Conservation (phyloP, 1,284 basidiomycete genomes). For the Naganishia liquefaciens region DNA sequence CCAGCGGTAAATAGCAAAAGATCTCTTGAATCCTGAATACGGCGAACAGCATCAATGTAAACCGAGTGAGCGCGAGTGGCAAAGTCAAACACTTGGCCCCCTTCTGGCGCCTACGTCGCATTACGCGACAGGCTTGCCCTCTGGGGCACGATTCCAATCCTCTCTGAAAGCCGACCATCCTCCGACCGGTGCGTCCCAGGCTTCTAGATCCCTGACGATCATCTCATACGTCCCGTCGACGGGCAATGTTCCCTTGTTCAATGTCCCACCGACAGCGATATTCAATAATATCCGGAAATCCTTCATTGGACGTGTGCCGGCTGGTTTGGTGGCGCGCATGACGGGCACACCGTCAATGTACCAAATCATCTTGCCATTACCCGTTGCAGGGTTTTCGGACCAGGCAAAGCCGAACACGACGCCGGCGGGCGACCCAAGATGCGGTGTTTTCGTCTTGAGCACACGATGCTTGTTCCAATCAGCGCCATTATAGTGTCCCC, state of each 20-base stretch:
- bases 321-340: constrained; percentile 26
- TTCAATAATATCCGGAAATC: constrained; percentile 31
- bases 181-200: constrained; percentile 18
- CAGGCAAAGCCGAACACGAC: constrained; percentile 26
- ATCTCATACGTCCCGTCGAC: constrained; percentile 25
- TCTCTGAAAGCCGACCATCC: constrained; percentile 17
- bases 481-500: constrained; percentile 25
- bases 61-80: constrained; percentile 4
- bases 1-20: constrained; percentile 21
- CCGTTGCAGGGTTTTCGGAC: constrained; percentile 13
- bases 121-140: constrained; percentile 22
- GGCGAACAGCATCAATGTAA: background rate
- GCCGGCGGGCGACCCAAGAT: background rate
- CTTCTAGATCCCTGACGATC: constrained; percentile 18
- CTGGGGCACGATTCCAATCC: constrained; percentile 16
- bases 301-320: constrained; percentile 24
- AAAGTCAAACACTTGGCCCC: background rate
- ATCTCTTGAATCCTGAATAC: constrained; percentile 13
- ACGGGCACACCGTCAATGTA: constrained; percentile 17
- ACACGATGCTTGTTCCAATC: constrained; percentile 31
- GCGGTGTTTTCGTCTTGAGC: constrained; percentile 9
- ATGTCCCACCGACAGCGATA: constrained; percentile 27
- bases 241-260: constrained; percentile 28
- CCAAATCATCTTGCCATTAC: constrained; percentile 28
- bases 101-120: constrained; percentile 1